Evolutionary conservation across 805 yeast species (phyloP).

Genomic region (Debaryomyces tyrocola): DNA sequence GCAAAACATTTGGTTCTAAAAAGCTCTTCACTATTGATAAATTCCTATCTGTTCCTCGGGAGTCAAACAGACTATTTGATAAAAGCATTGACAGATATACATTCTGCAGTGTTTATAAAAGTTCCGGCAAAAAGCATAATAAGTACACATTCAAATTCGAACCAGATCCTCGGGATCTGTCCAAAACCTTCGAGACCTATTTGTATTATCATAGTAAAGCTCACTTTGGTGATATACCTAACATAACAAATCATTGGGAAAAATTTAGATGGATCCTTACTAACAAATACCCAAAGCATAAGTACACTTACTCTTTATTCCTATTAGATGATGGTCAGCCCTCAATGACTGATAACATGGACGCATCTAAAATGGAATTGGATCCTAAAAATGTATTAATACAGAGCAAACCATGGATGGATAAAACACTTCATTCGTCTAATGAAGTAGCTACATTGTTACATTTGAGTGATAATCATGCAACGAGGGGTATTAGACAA

Average conservation of each 20-base stretch:
- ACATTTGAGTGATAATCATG: too few relatives aligned
- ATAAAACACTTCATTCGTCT: too few relatives aligned
- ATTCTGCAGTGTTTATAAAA: neutral
- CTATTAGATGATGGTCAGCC: neutral
- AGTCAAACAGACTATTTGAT: neutral
- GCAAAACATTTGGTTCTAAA: neutral
- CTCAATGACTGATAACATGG: slow-evolving; percentile 1
- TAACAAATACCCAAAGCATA: neutral
- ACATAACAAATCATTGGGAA: too few relatives aligned
- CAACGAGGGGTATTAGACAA: too few relatives aligned
- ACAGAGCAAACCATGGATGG: too few relatives aligned
- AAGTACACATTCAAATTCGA: neutral
- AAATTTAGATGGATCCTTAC: neutral
- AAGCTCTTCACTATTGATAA: neutral
- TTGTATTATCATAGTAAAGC: neutral
- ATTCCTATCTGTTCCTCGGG: neutral
- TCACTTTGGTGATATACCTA: neutral
- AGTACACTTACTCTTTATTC: neutral
- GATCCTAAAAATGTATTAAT: slow-evolving; percentile 1
- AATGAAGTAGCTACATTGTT: too few relatives aligned
- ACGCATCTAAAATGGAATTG: neutral
- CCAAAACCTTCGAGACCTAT: neutral
- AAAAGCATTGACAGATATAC: neutral
- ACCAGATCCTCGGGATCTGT: neutral
- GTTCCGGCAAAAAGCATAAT: neutral